Percentiles rank a stretch among this genome's conserved stretches.
These are phyloP conservation scores for Terana coerulea DNA, from an alignment of 768 basidiomycete genomes.

Conservation along the genomic window DNA sequence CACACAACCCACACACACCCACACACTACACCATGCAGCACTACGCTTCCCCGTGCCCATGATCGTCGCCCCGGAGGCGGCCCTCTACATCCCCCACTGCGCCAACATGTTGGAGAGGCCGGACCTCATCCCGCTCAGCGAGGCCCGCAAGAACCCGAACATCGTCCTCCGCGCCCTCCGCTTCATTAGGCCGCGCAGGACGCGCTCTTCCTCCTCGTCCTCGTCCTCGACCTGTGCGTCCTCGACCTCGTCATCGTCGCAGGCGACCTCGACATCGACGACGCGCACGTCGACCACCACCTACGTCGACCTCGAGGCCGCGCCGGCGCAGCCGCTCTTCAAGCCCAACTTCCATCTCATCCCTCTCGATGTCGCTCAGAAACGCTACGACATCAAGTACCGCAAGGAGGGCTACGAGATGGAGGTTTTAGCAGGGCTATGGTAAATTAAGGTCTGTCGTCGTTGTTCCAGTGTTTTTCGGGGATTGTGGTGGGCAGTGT, in stretches of 20 bases:
- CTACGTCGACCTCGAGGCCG: background rate
- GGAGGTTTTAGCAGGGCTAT: too few relatives aligned
- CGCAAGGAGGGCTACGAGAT: conserved; percentile 11
- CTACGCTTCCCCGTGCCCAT: conserved; percentile 3
- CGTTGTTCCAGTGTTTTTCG: too few relatives aligned
- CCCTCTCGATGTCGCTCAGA: conserved; percentile 1
- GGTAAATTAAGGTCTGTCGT: too few relatives aligned
- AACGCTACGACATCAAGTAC: conserved; percentile 7
- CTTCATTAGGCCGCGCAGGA: background rate
- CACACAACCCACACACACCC: too few relatives aligned
- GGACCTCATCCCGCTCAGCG: conserved; percentile 1
- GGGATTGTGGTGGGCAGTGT: background rate
- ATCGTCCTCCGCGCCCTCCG: conserved; percentile 7
- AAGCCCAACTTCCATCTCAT: background rate
- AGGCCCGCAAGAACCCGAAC: background rate
- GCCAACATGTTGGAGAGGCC: background rate
- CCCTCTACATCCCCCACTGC: conserved; percentile 1
- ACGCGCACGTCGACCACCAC: background rate
- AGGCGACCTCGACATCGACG: too few relatives aligned
- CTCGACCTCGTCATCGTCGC: too few relatives aligned
- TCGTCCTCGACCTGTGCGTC: background rate
- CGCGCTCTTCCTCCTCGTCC: too few relatives aligned
- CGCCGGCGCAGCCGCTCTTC: background rate
- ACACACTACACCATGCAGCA: background rate
- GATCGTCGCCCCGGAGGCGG: conserved; percentile 2